Conservation (phyloP, 2,329 filamentous ascomycete species). For the Epichloe sp. region DNA sequence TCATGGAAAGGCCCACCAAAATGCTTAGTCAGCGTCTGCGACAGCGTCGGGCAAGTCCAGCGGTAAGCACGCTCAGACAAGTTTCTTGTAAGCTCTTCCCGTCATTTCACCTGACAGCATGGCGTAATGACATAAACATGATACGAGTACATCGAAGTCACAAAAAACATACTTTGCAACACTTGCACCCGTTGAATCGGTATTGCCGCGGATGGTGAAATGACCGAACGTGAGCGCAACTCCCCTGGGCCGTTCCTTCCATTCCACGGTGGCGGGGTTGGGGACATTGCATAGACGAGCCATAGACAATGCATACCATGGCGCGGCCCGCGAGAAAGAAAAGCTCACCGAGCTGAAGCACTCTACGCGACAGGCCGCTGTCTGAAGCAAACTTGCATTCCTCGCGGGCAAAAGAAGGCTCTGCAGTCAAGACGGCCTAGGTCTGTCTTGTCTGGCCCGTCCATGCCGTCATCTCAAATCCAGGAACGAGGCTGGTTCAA, state of each 20-base stretch:
- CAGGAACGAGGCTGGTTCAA: not conserved
- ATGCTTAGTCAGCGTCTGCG: constrained; percentile 2
- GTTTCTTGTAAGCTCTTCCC: not conserved
- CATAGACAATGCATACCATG: constrained; percentile 1
- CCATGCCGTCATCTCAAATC: not conserved
- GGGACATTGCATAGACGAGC: not conserved
- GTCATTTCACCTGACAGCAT: not conserved
- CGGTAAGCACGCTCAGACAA: too few relatives aligned
- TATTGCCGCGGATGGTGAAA: not conserved
- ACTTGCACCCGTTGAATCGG: not conserved
- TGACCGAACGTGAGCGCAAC: not conserved
- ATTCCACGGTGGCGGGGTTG: constrained; percentile 2
- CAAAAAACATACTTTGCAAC: too few relatives aligned
- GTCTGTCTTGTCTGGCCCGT: not conserved
- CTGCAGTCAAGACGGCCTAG: not conserved
- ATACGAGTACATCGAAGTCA: not conserved
- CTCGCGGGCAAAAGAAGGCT: not conserved
- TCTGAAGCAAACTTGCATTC: not conserved
- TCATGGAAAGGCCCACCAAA: not conserved
- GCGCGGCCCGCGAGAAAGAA: constrained; percentile 1
- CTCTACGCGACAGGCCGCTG: not conserved
- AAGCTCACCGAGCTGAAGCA: not conserved
- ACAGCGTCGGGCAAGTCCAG: not conserved
- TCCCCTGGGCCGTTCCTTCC: constrained; percentile 2
- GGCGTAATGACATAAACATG: not conserved